Percentiles rank a stretch among this genome's conserved stretches.
Conservation (phyloP, 176 grass and related monocot species). For the Rhipidocladum racemiflorum region DNA sequence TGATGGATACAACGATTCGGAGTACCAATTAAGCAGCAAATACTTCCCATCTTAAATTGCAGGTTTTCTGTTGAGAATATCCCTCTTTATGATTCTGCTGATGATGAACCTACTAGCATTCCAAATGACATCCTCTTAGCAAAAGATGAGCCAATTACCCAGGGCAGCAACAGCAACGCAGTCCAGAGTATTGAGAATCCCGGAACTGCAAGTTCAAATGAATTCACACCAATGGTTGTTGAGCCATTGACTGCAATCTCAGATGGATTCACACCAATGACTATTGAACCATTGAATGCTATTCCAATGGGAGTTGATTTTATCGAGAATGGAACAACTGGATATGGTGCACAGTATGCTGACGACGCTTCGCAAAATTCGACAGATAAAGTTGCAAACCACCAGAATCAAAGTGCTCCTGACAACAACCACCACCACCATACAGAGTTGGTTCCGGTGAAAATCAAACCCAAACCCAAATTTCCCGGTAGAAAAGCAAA, state of each 20-base stretch:
- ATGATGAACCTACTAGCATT: slow-evolving; percentile 71
- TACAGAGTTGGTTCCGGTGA: slow-evolving; percentile 38
- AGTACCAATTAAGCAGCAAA: not conserved
- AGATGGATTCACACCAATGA: slow-evolving; percentile 44
- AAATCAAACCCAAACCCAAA: slow-evolving; percentile 13
- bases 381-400: slow-evolving; percentile 27
- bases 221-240: slow-evolving; percentile 37
- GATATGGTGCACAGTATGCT: slow-evolving; percentile 30
- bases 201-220: slow-evolving; percentile 17
- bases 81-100: slow-evolving; percentile 95
- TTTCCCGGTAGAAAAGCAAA: slow-evolving; percentile 71
- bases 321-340: slow-evolving; percentile 45
- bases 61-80: slow-evolving; percentile 99
- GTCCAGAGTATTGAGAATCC: slow-evolving; percentile 26
- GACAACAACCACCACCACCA: slow-evolving; percentile 35
- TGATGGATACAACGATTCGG: not conserved
- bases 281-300: slow-evolving; percentile 63
- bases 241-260: slow-evolving; percentile 32
- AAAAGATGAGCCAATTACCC: slow-evolving; percentile 18
- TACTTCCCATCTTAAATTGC: slow-evolving; percentile 35
- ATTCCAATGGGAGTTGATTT: slow-evolving; percentile 63
- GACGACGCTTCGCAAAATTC: slow-evolving; percentile 40
- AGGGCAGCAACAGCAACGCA: slow-evolving; percentile 18
- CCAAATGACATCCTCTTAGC: slow-evolving; percentile 50
- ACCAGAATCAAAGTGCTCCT: slow-evolving; percentile 27